phyloP scores from a whole-genome alignment of 331 rosid species.

The Arachis monticola region DNA sequence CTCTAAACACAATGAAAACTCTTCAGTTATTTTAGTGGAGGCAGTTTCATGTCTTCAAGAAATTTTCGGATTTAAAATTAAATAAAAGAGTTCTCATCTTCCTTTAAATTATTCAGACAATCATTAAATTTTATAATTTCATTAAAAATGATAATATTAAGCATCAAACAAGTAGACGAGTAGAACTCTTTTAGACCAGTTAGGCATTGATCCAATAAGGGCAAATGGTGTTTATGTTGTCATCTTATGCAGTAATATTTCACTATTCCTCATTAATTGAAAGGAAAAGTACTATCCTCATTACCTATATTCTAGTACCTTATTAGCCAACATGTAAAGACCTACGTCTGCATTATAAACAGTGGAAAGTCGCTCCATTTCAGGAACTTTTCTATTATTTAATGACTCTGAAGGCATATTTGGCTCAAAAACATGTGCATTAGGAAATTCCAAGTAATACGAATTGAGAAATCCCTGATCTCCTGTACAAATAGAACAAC shows the following conservation, averaged over 20 bases:
- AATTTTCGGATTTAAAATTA: neutral
- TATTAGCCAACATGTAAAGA: constrained; percentile 98
- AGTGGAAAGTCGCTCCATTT: constrained; percentile 97
- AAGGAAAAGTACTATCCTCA: constrained; percentile 35
- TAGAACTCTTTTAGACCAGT: constrained; percentile 6
- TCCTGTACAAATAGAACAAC: constrained; percentile 55
- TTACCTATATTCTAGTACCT: constrained; percentile 61
- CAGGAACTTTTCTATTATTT: constrained; percentile 62
- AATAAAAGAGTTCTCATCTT: neutral
- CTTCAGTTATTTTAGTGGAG: neutral
- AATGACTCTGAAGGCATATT: constrained; percentile 53
- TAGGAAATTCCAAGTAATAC: constrained; percentile 74
- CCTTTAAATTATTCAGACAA: constrained; percentile 30
- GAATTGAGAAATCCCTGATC: constrained; percentile 97
- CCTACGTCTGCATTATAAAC: constrained; percentile 96
- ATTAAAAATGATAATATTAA: neutral
- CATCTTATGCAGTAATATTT: constrained; percentile 1
- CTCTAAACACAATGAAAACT: neutral
- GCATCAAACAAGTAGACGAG: neutral
- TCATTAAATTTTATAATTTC: neutral
- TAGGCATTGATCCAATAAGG: constrained; percentile 9
- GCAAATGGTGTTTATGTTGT: neutral
- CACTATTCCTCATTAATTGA: constrained; percentile 8
- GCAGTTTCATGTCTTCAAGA: constrained; percentile 31
- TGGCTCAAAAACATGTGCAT: constrained; percentile 87